Base-by-base conservation (phyloP, 1,139 yeast genomes). In the Yamadazyma sp. region DNA sequence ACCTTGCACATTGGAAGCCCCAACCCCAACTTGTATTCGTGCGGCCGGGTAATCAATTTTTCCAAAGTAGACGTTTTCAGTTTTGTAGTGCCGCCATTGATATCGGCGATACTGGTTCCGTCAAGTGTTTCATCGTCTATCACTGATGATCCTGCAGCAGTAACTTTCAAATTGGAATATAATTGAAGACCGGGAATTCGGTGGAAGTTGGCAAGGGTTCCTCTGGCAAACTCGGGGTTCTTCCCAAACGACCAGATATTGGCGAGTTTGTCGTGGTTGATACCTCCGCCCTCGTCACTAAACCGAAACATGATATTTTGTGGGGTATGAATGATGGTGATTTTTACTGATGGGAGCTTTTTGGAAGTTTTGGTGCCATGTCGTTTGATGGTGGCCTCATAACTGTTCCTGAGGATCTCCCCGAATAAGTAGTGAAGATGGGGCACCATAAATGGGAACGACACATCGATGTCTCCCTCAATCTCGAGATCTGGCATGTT, bases 1-100 rank as follows among this genome's bases (percentile, higher is more conserved):
- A 91, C 87, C 49, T 86, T 81, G 53, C 95, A 84, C 83, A 91
- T 80, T 0, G 98, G 97, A 43, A 91, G 69, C 0, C 97, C 96
- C 49, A 91, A 75, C 0, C 97, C 97, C 17, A 91, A 65, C 44
- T 85, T 83, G 50, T 77, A 75, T 44, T 83, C 76, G 24, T 86
- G 82, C 0, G 94, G 87, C 48, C 96, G 73, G 15, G 82, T 72
- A 34, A 86, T 78, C 50, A 88, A 71, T 25, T 56, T 55, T 35
- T 63, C 67, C 42, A 70, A 57, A 0, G 75, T 69, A 2, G 72
- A 65, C 38, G 56, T 56, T 41, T 68, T 69, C 14, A 56, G 46
- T 39, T 54, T 55, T 22, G 66, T 61, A 2, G 40, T 18, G 14
- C 38, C 42, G 24, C 64, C 54, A 40, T 68, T 69, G 47, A 71